phyloP scores from a whole-genome alignment of 1,284 basidiomycete species.

The Apiotrichum gamsii region DNA sequence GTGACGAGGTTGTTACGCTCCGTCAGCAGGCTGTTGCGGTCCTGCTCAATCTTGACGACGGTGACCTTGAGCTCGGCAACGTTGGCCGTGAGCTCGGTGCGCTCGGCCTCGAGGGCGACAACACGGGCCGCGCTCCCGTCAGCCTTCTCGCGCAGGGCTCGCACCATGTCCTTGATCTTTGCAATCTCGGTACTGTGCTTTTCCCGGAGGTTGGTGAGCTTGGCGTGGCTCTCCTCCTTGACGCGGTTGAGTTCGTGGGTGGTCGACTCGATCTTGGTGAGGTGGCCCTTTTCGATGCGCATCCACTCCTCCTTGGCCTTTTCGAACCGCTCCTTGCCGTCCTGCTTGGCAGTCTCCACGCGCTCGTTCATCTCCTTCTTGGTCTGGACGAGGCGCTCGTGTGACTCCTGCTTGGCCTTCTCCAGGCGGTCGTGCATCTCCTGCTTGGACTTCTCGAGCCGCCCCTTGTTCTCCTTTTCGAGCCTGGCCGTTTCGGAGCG shows the following conservation, averaged over 20 bases:
- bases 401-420: background rate
- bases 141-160: background rate
- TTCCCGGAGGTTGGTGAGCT: background rate
- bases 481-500: too few species aligned
- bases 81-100: background rate
- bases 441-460: slow-evolving; percentile 10
- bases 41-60: background rate
- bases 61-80: background rate
- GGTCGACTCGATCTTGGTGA: background rate
- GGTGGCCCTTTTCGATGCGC: slow-evolving; percentile 2
- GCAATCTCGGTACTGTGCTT: slow-evolving; percentile 7
- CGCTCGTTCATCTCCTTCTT: too few species aligned
- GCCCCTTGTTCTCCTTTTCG: slow-evolving; percentile 25
- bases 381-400: too few species aligned
- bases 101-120: slow-evolving; percentile 8
- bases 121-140: slow-evolving; percentile 4
- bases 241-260: slow-evolving; percentile 1
- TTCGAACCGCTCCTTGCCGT: slow-evolving; percentile 2
- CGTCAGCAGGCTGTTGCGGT: background rate
- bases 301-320: slow-evolving; percentile 6
- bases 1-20: slow-evolving; percentile 7
- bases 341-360: too few species aligned
- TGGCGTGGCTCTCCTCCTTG: slow-evolving; percentile 4
- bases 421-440: too few species aligned
- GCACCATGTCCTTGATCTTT: slow-evolving; percentile 5